Evolutionary conservation across 176 grass and related monocot genomes (phyloP).

Genomic region (Avena sativa): DNA sequence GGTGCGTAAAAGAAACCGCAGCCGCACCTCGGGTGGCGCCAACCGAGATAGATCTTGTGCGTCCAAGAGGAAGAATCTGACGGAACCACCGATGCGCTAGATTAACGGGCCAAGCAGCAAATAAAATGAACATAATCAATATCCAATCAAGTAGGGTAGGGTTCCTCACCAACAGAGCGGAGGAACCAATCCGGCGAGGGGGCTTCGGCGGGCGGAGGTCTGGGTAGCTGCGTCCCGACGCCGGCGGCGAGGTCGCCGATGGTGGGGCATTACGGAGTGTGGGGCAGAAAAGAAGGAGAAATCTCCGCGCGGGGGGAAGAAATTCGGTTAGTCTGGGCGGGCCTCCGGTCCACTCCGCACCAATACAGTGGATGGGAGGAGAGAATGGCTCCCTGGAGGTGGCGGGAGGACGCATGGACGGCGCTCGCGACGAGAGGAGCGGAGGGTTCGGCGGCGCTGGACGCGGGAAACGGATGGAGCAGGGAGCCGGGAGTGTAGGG

Average conservation of each 20-base stretch:
- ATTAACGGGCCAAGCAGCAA: background rate
- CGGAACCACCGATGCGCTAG: background rate
- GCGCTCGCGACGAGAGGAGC: slow-evolving; percentile 14
- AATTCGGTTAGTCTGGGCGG: background rate
- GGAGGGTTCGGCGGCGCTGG: slow-evolving; percentile 33
- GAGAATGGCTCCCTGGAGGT: background rate
- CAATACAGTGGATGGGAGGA: slow-evolving; percentile 26
- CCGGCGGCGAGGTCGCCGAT: slow-evolving; percentile 13
- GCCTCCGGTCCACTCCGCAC: background rate
- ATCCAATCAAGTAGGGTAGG: background rate
- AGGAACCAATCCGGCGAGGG: background rate
- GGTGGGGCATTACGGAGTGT: slow-evolving; percentile 10
- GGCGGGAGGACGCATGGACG: slow-evolving; percentile 13
- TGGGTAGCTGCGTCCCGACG: background rate
- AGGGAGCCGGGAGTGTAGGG: background rate
- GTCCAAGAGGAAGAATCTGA: background rate
- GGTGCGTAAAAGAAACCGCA: background rate
- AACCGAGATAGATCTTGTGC: slow-evolving; percentile 15
- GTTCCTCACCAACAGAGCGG: slow-evolving; percentile 18
- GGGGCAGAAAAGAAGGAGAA: background rate
- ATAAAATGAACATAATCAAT: background rate
- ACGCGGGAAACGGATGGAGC: slow-evolving; percentile 37
- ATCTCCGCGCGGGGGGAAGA: background rate
- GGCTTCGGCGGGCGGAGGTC: background rate
- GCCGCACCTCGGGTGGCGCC: background rate